A percentile compares a stretch with the other conserved stretches of the same genome.
Conservation (phyloP, 495 filamentous ascomycete species). For the Podospora pseudocomata region DNA sequence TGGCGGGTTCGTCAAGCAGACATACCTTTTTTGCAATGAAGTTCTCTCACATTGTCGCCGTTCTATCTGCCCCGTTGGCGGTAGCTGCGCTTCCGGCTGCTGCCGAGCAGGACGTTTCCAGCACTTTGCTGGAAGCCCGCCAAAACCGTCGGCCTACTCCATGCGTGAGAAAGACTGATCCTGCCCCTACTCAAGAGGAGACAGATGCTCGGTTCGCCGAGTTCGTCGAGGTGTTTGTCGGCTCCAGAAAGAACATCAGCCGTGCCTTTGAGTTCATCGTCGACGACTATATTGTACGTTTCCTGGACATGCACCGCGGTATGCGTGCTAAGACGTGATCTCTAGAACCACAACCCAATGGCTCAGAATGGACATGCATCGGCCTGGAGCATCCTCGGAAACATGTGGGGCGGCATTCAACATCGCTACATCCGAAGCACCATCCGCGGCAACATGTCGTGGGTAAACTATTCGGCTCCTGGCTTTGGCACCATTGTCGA, state of each 20-base stretch:
- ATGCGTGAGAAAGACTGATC: constrained; percentile 14
- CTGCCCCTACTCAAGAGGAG: constrained; percentile 26
- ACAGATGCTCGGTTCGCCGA: constrained; percentile 28
- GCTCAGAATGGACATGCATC: constrained; percentile 37
- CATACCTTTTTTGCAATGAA: not conserved
- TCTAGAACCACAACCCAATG: constrained; percentile 39
- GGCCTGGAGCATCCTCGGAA: constrained; percentile 35
- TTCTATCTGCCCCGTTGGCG: constrained; percentile 5
- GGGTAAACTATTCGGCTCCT: constrained; percentile 34
- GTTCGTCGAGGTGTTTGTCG: constrained; percentile 37
- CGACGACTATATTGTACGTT: constrained; percentile 36
- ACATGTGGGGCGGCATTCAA: constrained; percentile 30
- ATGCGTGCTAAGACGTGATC: not conserved
- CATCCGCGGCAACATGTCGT: constrained; percentile 32
- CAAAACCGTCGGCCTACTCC: constrained; percentile 9
- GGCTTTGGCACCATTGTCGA: constrained; percentile 36
- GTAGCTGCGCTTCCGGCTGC: not conserved
- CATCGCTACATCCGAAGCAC: constrained; percentile 30
- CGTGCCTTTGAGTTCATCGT: constrained; percentile 38
- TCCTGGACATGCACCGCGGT: not conserved
- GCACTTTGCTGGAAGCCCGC: not conserved
- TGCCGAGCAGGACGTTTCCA: not conserved
- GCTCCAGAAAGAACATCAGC: constrained; percentile 34
- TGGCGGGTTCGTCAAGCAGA: not conserved
- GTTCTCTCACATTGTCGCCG: not conserved